Percentiles rank a stretch among this genome's conserved stretches.
Conservation (phyloP, 768 basidiomycete species). For the Leccinum longicurvipes region DNA sequence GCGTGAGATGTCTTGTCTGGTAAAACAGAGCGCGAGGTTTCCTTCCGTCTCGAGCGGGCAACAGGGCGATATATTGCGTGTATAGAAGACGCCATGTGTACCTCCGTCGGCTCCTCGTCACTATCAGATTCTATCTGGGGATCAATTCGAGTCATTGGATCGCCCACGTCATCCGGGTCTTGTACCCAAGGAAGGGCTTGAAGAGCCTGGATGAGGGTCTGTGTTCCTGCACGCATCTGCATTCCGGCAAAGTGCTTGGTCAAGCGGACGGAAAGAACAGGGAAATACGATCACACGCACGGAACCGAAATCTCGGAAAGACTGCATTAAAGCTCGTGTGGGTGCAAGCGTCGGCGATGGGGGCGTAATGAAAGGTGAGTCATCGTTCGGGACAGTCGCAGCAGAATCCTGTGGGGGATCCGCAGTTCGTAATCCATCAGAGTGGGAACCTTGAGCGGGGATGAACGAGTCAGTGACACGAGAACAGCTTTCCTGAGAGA, state of each 20-base stretch:
- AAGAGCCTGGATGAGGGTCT: constrained; percentile 84
- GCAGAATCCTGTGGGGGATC: constrained; percentile 7
- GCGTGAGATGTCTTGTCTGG: constrained; percentile 5
- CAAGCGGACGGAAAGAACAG: background rate
- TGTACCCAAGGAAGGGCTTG: constrained; percentile 82
- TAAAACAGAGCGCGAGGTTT: constrained; percentile 18
- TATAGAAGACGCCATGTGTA: constrained; percentile 74
- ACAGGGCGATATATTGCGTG: constrained; percentile 84
- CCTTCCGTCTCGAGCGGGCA: constrained; percentile 56
- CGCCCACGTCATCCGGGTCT: constrained; percentile 67
- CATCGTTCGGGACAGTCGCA: constrained; percentile 34
- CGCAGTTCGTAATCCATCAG: constrained; percentile 8
- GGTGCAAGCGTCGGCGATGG: constrained; percentile 56
- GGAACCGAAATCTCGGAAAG: constrained; percentile 68
- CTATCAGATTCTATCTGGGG: constrained; percentile 52
- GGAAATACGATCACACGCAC: constrained; percentile 40
- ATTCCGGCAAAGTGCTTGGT: constrained; percentile 5
- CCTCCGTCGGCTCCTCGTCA: constrained; percentile 53
- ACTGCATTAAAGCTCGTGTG: constrained; percentile 43
- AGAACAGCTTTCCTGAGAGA: constrained; percentile 25
- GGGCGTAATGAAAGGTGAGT: constrained; percentile 70
- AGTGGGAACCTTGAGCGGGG: constrained; percentile 16
- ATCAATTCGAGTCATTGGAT: constrained; percentile 40
- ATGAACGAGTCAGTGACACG: constrained; percentile 9
- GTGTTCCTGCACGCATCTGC: constrained; percentile 85